These are phyloP conservation scores for Plectosphaerella sp. DNA, from an alignment of 2,329 filamentous ascomycete genomes.

Conservation along the genomic window DNA sequence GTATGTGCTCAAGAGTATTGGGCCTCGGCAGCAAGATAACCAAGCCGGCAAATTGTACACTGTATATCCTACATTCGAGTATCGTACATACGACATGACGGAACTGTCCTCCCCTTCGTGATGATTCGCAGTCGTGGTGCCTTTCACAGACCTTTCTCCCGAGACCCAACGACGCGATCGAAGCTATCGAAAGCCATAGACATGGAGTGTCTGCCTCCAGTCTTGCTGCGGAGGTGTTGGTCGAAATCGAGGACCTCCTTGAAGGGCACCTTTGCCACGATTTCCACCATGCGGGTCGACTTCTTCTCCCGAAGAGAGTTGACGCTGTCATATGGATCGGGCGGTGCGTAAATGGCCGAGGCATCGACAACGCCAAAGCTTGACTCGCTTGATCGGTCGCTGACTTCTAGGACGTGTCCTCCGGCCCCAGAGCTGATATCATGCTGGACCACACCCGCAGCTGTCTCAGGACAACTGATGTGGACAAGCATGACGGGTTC, in stretches of 20 bases:
- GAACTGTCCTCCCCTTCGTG: neutral
- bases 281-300: conserved; percentile 51
- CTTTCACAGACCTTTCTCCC: conserved; percentile 43
- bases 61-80: neutral
- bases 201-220: conserved; percentile 67
- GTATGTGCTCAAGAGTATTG: too few species aligned
- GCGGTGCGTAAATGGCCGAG: conserved; percentile 76
- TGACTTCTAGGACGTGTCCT: conserved; percentile 69
- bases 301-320: conserved; percentile 52
- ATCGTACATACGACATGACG: neutral
- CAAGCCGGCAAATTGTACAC: too few species aligned
- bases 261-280: conserved; percentile 83
- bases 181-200: conserved; percentile 57
- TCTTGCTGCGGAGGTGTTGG: conserved; percentile 82
- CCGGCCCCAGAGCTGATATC: conserved; percentile 71
- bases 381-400: conserved; percentile 40
- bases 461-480: conserved; percentile 79
- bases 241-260: conserved; percentile 97
- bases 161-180: conserved; percentile 47
- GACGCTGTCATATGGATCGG: conserved; percentile 70
- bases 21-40: too few species aligned
- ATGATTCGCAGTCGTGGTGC: neutral
- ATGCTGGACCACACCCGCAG: conserved; percentile 77
- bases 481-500: conserved; percentile 91
- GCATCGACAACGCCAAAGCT: conserved; percentile 55